Evolutionary conservation across 2,329 filamentous ascomycete species (phyloP), one percentile per base, ranked within the genome.

Genomic region (Apiospora pterosperma): DNA sequence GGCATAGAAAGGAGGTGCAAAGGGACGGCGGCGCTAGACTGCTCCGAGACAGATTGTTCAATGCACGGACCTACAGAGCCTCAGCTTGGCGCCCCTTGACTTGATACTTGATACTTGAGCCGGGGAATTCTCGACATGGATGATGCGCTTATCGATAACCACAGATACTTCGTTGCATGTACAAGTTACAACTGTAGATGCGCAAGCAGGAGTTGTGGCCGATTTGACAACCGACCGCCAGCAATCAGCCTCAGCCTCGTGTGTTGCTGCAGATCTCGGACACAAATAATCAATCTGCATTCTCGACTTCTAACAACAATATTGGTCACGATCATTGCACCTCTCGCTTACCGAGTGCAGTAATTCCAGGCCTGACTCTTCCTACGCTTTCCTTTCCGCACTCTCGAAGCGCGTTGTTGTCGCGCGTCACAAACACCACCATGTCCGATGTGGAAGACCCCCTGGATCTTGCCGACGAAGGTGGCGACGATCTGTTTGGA

Each of bases 401-500:
- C 25, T 55, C 16, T 10, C 25, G 7, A 10, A 34, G 16, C 48
- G 48, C 48, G 48, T 19, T 34, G 12, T 7, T n/a, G 4, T 55
- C 10, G 48, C 28, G 48, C 48, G 25, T 55, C 25, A 34, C 48
- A 34, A 55, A 55, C 48, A 11, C 28, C 48, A 72, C 52, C 59
- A 87, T 87, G 85, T 87, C 85, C 21, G 84, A 87, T 69, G 84
- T 84, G 1, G 85, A 87, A 67, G 84, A 86, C 63, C 77, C 78
- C 63, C 75, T 85, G 69, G 83, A 85, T 63, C 69, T 77, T 61
- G 77, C 79, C 64, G 85, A 87, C 64, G 83, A 84, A 61, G 85
- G 79, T 64, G 87, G 81, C 65, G 87, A 87, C 72, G 87, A 89
- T 72, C 81, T 89, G 58, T 89, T 90, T 67, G 87, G 86, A 62